Evolutionary conservation across 2,329 filamentous ascomycete species (phyloP).

Genomic region (Xylaria sp.): DNA sequence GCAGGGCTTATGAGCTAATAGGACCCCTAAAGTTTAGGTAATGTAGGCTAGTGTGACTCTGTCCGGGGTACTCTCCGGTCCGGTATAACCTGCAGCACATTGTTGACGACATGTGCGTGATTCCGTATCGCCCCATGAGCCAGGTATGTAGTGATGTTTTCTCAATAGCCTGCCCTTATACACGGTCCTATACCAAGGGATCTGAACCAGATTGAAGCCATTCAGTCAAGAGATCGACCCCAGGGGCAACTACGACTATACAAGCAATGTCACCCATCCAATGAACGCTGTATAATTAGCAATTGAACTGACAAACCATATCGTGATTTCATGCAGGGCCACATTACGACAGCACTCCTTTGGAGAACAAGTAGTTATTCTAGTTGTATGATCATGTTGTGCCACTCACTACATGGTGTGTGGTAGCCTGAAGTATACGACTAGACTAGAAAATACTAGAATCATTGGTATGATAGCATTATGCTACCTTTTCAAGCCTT

Average conservation of each 20-base stretch:
- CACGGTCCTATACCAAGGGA: neutral
- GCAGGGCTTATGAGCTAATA: neutral
- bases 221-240: too few species aligned
- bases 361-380: too few species aligned
- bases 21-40: neutral
- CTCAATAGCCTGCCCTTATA: neutral
- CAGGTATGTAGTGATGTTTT: neutral
- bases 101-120: neutral
- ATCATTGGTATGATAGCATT: neutral
- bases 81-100: neutral
- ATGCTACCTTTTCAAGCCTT: too few species aligned
- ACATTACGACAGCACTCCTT: too few species aligned
- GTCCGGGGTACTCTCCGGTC: neutral
- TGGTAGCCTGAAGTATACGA: neutral
- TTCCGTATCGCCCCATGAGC: neutral
- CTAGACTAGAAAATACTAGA: neutral
- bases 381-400: neutral
- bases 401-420: too few species aligned
- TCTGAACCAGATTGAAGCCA: too few species aligned
- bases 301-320: too few species aligned
- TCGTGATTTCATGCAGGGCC: too few species aligned
- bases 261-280: too few species aligned
- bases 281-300: too few species aligned
- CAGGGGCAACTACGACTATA: too few species aligned
- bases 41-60: neutral